Conservation (phyloP, 495 filamentous ascomycete genomes). For the Rostrohypoxylon terebratum region DNA sequence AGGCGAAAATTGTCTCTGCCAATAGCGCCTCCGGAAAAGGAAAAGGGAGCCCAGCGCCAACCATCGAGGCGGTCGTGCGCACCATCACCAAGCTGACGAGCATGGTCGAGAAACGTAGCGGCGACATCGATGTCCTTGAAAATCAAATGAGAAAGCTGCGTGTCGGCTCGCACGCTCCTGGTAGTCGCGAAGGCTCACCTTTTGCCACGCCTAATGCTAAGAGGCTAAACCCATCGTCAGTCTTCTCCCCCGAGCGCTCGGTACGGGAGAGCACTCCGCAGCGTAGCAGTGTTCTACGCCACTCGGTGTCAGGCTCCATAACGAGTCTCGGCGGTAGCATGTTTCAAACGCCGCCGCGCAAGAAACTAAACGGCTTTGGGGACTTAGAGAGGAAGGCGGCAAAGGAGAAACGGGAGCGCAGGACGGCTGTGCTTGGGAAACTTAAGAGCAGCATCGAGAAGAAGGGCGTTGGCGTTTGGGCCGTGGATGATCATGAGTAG, state of each 20-base stretch:
- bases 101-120: slow-evolving; percentile 88
- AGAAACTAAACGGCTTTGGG: slow-evolving; percentile 67
- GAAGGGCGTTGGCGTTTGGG: slow-evolving; percentile 54
- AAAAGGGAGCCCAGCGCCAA: slow-evolving; percentile 68
- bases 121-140: slow-evolving; percentile 90
- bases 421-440: slow-evolving; percentile 64
- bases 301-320: slow-evolving; percentile 61
- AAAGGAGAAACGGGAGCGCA: slow-evolving; percentile 65
- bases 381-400: slow-evolving; percentile 61
- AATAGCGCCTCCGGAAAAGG: slow-evolving; percentile 58
- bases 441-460: slow-evolving; percentile 54
- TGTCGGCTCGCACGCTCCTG: slow-evolving; percentile 58
- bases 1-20: slow-evolving; percentile 76
- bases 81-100: slow-evolving; percentile 92
- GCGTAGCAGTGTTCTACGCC: slow-evolving; percentile 52
- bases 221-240: slow-evolving; percentile 56
- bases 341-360: slow-evolving; percentile 58
- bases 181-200: slow-evolving; percentile 69
- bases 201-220: slow-evolving; percentile 70
- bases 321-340: slow-evolving; percentile 56
- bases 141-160: slow-evolving; percentile 81
- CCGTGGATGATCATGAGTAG: slow-evolving; percentile 50
- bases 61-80: slow-evolving; percentile 88
- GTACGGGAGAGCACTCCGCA: slow-evolving; percentile 55
- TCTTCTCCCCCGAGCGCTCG: slow-evolving; percentile 68